Evolutionary conservation across 2,329 filamentous ascomycete genomes (phyloP), one percentile per base, ranked within the genome.

Genomic region (Phoma sp.): DNA sequence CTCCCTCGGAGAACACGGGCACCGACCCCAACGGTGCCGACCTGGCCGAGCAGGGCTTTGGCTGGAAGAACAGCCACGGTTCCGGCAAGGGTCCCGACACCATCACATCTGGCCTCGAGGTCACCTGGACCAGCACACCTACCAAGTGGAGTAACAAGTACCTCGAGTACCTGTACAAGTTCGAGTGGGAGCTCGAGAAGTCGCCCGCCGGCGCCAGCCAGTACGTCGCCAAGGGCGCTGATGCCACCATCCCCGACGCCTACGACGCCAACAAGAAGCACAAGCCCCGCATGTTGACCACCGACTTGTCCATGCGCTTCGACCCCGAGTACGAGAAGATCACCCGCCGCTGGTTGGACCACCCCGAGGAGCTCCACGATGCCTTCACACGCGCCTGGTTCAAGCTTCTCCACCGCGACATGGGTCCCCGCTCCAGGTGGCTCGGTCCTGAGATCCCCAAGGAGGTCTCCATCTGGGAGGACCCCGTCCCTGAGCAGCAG

Each of bases 331-430:
- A 90, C 78, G 87, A 89, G 78, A 91, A 91, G 84, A 90, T 93
- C 71, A 84, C 88, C 17, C 84, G 86, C 48, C 84, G 82, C 66
- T 92, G 86, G 83, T 78, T 88, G 41, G 84, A 86, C 63, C 78
- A 92, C 77, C 87, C 87, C 1, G 82, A 89, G 40, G 77, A 90
- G 79, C 82, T 92, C 35, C 82, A 81, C 49, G 85, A 91, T 57
- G 86, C 84, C 8, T 93, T 92, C 69, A 81, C 83, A 21, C 84
- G 85, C 44, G 90, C 90, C 13, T 93, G 90, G 90, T 93, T 91
- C 84, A 92, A 93, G 85, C 84, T 93, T 37, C 81, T 89, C 31
- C 90, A 93, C 79, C 89, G 90, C 78, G 90, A 92, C 73, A 84
- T 93, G 78, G 90, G 90, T 15, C 90, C 90, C 38, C 80, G 84